Base-by-base conservation (phyloP, 2,329 filamentous ascomycete genomes). In the Epichloe uncinata region DNA sequence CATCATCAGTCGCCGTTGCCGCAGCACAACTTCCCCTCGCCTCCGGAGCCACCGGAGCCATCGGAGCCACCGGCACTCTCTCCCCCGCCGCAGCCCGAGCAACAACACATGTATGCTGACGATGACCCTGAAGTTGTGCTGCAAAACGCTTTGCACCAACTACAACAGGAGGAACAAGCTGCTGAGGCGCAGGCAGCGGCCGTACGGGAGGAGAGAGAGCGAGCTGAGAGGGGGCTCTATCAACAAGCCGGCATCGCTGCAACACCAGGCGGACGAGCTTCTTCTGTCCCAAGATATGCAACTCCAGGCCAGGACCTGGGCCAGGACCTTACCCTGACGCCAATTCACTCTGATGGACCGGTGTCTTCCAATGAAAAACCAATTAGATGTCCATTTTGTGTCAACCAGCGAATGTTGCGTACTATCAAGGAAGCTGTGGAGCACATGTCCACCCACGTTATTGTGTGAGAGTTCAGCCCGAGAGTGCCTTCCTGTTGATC, bases 391-490 rank as follows among this genome's bases (percentile, higher is more conserved):
- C 78, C 78, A 1, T 81, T 79, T 55, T 81, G 78, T 53, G 71
- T 81, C 36, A 81, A 81, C 55, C 74, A 78, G 56, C 70, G 78
- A 5, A 78, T 81, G 76, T 67, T 81, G 47, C 68, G 77, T 16
- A 76, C 71, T 1, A 77, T 81, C 43, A 80, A 78, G 61, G 78
- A 81, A 59, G 75, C 78, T 4, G 77, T 81, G 3, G 78, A 81
- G 60, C 78, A 81, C 58, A 68, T 81, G 69, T 77, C 77, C 11
- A 79, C 76, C 2, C 78, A 81, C 53, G 78, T 81, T 4, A 72
- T 80, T 13, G 75, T 81, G 16, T 76, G 61, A 60, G 20, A 16
- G 15, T 43, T 45, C 2, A 16, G 18, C 4, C 8, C 18, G n/a
- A 41, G 15, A n/a, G n/a, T 36, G 22, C 30, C 22, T 30, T 11